These are phyloP conservation scores for Neopestalotiopsis sp. DNA, from an alignment of 2,329 filamentous ascomycete genomes.

Conservation along the genomic window DNA sequence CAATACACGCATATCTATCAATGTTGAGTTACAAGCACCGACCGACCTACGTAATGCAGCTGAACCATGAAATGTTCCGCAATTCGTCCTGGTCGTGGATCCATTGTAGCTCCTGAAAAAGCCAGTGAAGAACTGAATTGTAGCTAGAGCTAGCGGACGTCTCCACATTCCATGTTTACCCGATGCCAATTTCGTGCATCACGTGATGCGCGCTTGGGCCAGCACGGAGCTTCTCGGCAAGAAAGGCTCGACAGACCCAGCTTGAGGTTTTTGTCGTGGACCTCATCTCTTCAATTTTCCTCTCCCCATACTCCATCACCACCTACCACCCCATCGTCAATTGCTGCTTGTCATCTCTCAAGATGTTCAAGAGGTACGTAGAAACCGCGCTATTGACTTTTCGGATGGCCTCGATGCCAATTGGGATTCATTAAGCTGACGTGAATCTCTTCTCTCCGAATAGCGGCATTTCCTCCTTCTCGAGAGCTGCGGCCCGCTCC, in stretches of 20 bases:
- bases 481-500: constrained; percentile 67
- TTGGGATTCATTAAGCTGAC: constrained; percentile 60
- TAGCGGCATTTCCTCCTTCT: constrained; percentile 71
- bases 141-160: background rate
- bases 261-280: constrained; percentile 25
- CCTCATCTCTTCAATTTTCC: constrained; percentile 28
- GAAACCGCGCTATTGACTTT: constrained; percentile 34
- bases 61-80: background rate
- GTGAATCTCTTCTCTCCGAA: constrained; percentile 35
- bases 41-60: background rate
- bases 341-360: constrained; percentile 73
- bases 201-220: constrained; percentile 18
- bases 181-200: constrained; percentile 17
- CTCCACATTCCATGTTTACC: constrained; percentile 18
- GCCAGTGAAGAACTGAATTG: constrained; percentile 1
- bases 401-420: constrained; percentile 41
- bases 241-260: constrained; percentile 15
- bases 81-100: background rate
- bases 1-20: no score
- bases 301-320: constrained; percentile 46
- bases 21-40: background rate
- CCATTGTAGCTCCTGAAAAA: background rate
- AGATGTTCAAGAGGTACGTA: constrained; percentile 85
- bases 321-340: constrained; percentile 63
- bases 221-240: constrained; percentile 21